phyloP scores from a whole-genome alignment of 441 rosid genomes.

The Croton setiger region DNA sequence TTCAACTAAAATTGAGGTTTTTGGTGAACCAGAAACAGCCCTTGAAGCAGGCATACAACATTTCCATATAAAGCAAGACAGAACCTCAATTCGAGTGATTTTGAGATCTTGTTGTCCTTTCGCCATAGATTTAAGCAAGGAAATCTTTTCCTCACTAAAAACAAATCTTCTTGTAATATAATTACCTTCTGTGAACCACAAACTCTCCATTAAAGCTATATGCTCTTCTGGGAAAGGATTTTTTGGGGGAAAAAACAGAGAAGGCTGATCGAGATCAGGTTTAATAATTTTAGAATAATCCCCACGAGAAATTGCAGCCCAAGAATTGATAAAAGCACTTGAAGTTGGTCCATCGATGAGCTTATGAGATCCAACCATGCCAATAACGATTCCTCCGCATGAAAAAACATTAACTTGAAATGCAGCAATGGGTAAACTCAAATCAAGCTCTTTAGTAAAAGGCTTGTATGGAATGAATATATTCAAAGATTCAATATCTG shows the following conservation, averaged over 20 bases:
- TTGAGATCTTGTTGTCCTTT: neutral
- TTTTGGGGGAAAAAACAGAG: constrained; percentile 17
- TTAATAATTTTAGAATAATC: neutral
- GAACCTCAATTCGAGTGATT: neutral
- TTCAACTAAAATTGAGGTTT: constrained; percentile 23
- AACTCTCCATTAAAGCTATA: constrained; percentile 1
- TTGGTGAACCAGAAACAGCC: neutral
- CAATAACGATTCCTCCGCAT: constrained; percentile 20
- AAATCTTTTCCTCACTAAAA: neutral
- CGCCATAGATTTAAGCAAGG: neutral
- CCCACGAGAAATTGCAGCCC: constrained; percentile 16
- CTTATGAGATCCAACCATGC: constrained; percentile 13
- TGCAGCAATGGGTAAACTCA: neutral
- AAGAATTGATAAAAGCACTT: neutral
- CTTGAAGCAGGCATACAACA: neutral
- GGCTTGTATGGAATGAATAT: constrained; percentile 18
- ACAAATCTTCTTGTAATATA: constrained; percentile 7
- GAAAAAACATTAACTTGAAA: constrained; percentile 14
- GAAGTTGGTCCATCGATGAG: constrained; percentile 7
- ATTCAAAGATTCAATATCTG: constrained; percentile 11
- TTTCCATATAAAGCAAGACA: constrained; percentile 14
- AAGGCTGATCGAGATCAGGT: neutral
- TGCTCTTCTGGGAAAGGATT: neutral
- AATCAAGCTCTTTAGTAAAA: constrained; percentile 1
- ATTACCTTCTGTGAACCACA: constrained; percentile 7